Evolutionary conservation across 176 grass and related monocot species (phyloP).

Genomic region (Microstegium vimineum): DNA sequence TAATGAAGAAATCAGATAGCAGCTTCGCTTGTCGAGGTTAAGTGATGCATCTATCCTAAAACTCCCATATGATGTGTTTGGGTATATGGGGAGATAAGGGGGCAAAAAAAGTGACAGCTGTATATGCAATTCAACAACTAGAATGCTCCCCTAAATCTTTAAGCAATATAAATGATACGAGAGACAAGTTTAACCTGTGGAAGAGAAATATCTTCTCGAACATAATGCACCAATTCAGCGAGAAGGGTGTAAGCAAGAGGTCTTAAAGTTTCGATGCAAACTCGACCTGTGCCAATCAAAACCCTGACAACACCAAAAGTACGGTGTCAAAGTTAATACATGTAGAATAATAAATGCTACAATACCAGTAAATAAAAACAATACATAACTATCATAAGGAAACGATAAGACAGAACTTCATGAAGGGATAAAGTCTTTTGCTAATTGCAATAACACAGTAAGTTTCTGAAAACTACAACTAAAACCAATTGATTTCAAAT

Average conservation of each 20-base stretch:
- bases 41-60: background rate
- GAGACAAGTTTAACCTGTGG: constrained; percentile 51
- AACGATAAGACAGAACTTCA: background rate
- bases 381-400: constrained; percentile 7
- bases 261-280: constrained; percentile 91
- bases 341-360: background rate
- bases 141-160: background rate
- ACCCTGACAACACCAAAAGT: constrained; percentile 60
- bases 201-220: constrained; percentile 74
- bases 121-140: constrained; percentile 1
- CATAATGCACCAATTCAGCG: constrained; percentile 98
- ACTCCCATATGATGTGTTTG: background rate
- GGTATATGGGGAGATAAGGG: background rate
- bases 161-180: constrained; percentile 24
- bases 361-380: background rate
- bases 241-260: constrained; percentile 96
- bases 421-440: background rate
- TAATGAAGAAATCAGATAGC: constrained; percentile 9
- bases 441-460: background rate
- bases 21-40: constrained; percentile 3
- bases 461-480: background rate
- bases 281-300: constrained; percentile 88
- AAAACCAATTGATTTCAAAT: background rate
- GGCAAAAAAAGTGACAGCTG: background rate
- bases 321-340: constrained; percentile 29